A percentile compares a stretch with the other conserved stretches of the same genome.
Evolutionary conservation across 805 yeast species (phyloP).

Genomic region (Cyberlindnera bimundalis): DNA sequence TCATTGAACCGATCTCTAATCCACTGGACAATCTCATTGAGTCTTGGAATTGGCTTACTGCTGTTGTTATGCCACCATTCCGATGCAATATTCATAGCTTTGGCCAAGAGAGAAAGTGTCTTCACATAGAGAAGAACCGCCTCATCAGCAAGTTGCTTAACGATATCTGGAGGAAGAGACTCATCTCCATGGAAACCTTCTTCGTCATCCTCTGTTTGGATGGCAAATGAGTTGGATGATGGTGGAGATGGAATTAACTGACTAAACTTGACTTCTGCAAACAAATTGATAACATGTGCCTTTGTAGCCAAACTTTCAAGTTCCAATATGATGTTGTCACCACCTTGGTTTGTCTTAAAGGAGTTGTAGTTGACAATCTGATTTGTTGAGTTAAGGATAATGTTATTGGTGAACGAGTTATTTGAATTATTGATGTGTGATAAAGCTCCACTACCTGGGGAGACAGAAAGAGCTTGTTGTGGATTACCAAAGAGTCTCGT

Average conservation of each 20-base stretch:
- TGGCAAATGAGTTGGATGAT: constrained; percentile 31
- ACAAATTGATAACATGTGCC: constrained; percentile 82
- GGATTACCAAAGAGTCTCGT: constrained; percentile 72
- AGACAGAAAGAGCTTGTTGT: constrained; percentile 23
- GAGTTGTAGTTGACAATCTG: constrained; percentile 17
- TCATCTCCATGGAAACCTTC: constrained; percentile 16
- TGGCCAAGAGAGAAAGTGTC: constrained; percentile 74
- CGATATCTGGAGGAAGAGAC: constrained; percentile 54
- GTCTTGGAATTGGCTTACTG: constrained; percentile 38
- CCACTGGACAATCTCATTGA: constrained; percentile 74
- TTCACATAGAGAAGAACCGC: constrained; percentile 84
- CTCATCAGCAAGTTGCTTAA: constrained; percentile 67
- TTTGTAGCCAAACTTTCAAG: constrained; percentile 81
- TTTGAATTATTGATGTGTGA: constrained; percentile 21
- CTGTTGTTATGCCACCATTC: constrained; percentile 79
- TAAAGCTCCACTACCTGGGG: constrained; percentile 13
- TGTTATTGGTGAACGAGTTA: constrained; percentile 24
- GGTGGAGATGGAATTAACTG: constrained; percentile 76
- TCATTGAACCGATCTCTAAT: constrained; percentile 86
- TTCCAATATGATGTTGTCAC: constrained; percentile 39
- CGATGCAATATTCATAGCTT: constrained; percentile 81
- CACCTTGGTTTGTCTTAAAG: constrained; percentile 13
- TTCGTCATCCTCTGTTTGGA: constrained; percentile 36
- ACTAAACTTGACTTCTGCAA: constrained; percentile 86
- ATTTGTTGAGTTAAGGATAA: constrained; percentile 21